Evolutionary conservation across 2,329 filamentous ascomycete species (phyloP).

Genomic region (Penicillium sclerotiorum): DNA sequence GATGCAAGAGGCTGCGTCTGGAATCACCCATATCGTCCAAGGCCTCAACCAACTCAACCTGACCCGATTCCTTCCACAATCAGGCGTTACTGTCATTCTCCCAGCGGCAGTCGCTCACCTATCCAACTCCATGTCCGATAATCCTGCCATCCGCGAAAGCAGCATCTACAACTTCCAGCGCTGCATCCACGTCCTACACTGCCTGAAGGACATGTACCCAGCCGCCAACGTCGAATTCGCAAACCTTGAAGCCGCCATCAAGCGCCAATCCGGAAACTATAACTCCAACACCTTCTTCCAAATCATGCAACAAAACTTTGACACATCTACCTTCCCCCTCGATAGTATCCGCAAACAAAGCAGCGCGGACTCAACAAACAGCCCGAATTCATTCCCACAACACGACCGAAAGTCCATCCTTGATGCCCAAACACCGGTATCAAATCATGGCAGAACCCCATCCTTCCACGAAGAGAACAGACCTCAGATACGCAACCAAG

Average conservation of each 20-base stretch:
- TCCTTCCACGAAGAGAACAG: slow-evolving; percentile 3
- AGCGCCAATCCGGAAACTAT: slow-evolving; percentile 30
- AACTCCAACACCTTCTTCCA: slow-evolving; percentile 32
- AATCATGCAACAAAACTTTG: slow-evolving; percentile 36
- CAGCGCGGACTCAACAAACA: slow-evolving; percentile 13
- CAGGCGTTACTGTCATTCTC: slow-evolving; percentile 80
- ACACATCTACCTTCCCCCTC: slow-evolving; percentile 10
- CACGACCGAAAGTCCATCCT: neutral
- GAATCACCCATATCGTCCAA: slow-evolving; percentile 77
- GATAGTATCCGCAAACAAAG: slow-evolving; percentile 17
- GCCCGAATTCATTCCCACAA: slow-evolving; percentile 8
- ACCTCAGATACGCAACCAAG: slow-evolving; percentile 12
- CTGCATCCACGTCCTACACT: slow-evolving; percentile 83
- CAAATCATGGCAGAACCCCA: neutral
- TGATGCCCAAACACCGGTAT: neutral
- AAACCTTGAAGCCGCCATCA: slow-evolving; percentile 39
- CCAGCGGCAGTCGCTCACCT: slow-evolving; percentile 89
- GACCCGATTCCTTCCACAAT: slow-evolving; percentile 77
- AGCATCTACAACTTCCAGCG: slow-evolving; percentile 77
- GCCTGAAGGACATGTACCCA: slow-evolving; percentile 79
- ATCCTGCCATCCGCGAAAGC: slow-evolving; percentile 67
- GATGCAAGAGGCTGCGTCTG: slow-evolving; percentile 77
- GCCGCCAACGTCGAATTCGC: slow-evolving; percentile 73
- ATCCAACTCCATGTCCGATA: slow-evolving; percentile 78
- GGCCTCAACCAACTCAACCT: slow-evolving; percentile 71